Conservation (phyloP, 306 rosid genomes). For the Pterocarpus macrocarpus region DNA sequence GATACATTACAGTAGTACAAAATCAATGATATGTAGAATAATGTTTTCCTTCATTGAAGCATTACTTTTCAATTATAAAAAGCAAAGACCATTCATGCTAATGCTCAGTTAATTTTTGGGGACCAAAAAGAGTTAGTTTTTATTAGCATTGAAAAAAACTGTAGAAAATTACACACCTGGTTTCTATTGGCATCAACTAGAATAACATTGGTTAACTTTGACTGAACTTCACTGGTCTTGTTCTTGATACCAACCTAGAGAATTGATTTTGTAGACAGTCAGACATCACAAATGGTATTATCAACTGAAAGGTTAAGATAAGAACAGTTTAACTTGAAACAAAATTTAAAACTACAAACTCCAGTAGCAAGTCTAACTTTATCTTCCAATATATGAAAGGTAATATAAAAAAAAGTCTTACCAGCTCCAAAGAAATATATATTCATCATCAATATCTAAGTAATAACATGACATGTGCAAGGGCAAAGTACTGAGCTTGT, state of each 20-base stretch:
- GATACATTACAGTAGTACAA: not conserved
- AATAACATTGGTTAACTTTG: constrained; percentile 74
- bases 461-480: constrained; percentile 15
- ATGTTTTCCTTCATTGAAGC: constrained; percentile 42
- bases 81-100: constrained; percentile 23
- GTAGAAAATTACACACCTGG: constrained; percentile 68
- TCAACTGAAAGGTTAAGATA: constrained; percentile 27
- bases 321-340: constrained; percentile 33
- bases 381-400: constrained; percentile 37
- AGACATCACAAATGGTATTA: constrained; percentile 36
- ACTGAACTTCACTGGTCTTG: constrained; percentile 83
- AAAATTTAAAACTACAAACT: constrained; percentile 31
- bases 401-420: not conserved
- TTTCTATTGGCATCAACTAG: constrained; percentile 84
- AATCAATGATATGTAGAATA: constrained; percentile 11
- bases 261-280: constrained; percentile 42
- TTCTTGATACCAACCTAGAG: constrained; percentile 86
- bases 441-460: constrained; percentile 18
- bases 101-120: constrained; percentile 19
- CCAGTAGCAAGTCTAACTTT: constrained; percentile 32
- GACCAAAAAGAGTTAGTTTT: constrained; percentile 13
- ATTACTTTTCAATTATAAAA: constrained; percentile 12
- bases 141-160: constrained; percentile 39
- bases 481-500: constrained; percentile 30
- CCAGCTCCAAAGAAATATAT: constrained; percentile 32